Evolutionary conservation across 2,329 filamentous ascomycete genomes (phyloP).

Genomic region (Pseudovirgaria hyperparasitica): DNA sequence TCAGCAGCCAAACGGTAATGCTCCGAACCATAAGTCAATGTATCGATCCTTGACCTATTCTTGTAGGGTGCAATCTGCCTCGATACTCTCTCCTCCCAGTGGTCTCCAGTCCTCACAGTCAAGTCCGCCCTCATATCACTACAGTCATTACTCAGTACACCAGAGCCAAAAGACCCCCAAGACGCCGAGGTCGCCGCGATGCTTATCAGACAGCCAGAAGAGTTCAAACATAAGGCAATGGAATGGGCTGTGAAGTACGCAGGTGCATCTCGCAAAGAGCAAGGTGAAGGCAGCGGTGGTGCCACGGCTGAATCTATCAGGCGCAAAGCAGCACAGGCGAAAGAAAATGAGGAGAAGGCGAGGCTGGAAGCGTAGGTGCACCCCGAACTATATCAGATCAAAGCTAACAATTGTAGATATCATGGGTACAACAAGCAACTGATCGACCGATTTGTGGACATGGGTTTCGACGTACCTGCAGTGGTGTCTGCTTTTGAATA

Average conservation of each 20-base stretch:
- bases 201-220: conserved; percentile 65
- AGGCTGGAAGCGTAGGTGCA: conserved; percentile 40
- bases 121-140: conserved; percentile 90
- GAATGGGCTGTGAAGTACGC: conserved; percentile 85
- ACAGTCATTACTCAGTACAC: conserved; percentile 82
- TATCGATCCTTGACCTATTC: conserved; percentile 12
- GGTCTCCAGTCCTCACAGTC: conserved; percentile 94
- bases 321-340: conserved; percentile 39
- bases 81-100: conserved; percentile 77
- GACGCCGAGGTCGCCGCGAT: conserved; percentile 91
- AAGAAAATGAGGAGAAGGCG: conserved; percentile 46
- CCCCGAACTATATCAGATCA: too few relatives aligned
- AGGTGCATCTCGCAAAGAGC: conserved; percentile 51
- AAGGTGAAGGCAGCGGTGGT: conserved; percentile 40
- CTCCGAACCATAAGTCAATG: background rate
- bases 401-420: conserved; percentile 45
- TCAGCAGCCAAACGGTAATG: conserved; percentile 79
- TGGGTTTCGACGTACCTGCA: conserved; percentile 83
- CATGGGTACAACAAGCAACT: conserved; percentile 77
- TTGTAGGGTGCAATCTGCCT: conserved; percentile 86
- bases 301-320: conserved; percentile 41
- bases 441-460: conserved; percentile 70
- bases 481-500: conserved; percentile 75
- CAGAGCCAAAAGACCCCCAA: conserved; percentile 92
- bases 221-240: conserved; percentile 69